Percentiles rank a stretch among this genome's conserved stretches.
Evolutionary conservation across 2,329 filamentous ascomycete genomes (phyloP).

Genomic region (Emericellopsis atlantica): DNA sequence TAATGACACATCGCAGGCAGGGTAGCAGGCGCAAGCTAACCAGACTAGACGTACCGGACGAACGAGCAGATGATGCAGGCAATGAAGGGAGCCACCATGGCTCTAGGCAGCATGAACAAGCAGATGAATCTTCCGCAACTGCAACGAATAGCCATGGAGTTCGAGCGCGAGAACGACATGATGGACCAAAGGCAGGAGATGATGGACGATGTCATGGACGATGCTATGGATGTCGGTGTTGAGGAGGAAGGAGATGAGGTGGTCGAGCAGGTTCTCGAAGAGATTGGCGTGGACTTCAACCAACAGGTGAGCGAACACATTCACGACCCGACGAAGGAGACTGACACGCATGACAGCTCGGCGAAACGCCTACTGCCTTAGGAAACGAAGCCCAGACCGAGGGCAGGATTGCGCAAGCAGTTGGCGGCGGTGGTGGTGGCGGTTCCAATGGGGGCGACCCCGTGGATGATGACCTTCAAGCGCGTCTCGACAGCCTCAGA

Average conservation of each 20-base stretch:
- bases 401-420: slow-evolving; percentile 70
- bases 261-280: slow-evolving; percentile 90
- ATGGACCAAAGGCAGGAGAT: slow-evolving; percentile 99
- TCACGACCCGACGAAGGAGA: not conserved
- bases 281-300: slow-evolving; percentile 89
- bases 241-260: slow-evolving; percentile 97
- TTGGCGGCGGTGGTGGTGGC: slow-evolving; percentile 41
- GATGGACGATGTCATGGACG: slow-evolving; percentile 98
- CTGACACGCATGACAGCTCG: slow-evolving; percentile 47
- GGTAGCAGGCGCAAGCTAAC: not conserved
- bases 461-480: slow-evolving; percentile 88
- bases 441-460: slow-evolving; percentile 46
- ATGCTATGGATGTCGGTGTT: slow-evolving; percentile 79
- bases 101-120: slow-evolving; percentile 92
- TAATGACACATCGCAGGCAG: not conserved
- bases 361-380: slow-evolving; percentile 78
- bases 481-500: slow-evolving; percentile 77
- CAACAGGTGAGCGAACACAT: slow-evolving; percentile 55
- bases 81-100: slow-evolving; percentile 93
- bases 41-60: slow-evolving; percentile 72
- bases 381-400: slow-evolving; percentile 64
- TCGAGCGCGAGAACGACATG: slow-evolving; percentile 96
- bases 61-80: slow-evolving; percentile 99
- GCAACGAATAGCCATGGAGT: slow-evolving; percentile 97
- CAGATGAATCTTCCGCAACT: slow-evolving; percentile 95